Percentiles rank a stretch among this genome's conserved stretches.
Conservation (phyloP, 257 asterid species). For the Penstemon newberryi region DNA sequence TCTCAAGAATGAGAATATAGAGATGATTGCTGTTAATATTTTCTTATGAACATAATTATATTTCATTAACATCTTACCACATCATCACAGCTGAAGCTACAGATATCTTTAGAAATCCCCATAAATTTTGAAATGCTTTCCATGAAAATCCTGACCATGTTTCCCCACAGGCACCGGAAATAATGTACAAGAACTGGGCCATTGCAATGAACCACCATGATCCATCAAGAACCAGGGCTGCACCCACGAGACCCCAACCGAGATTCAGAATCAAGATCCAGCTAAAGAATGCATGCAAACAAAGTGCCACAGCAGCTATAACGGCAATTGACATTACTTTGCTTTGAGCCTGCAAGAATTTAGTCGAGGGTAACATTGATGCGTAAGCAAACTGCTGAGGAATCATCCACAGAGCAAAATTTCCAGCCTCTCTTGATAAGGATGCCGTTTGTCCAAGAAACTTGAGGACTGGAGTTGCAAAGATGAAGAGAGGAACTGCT, state of each 20-base stretch:
- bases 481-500: constrained; percentile 35
- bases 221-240: constrained; percentile 44
- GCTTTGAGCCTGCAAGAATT: constrained; percentile 51
- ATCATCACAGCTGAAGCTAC: constrained; percentile 57
- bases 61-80: constrained; percentile 35
- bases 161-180: constrained; percentile 48
- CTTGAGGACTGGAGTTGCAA: constrained; percentile 37
- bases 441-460: constrained; percentile 44
- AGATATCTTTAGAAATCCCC: constrained; percentile 48
- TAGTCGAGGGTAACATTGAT: constrained; percentile 40
- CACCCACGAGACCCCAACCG: constrained; percentile 48
- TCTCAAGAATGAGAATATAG: neutral
- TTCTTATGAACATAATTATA: neutral
- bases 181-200: constrained; percentile 44
- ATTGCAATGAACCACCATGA: constrained; percentile 60
- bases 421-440: constrained; percentile 44
- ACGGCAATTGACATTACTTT: constrained; percentile 54
- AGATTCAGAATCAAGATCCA: constrained; percentile 51
- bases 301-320: constrained; percentile 39
- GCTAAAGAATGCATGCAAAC: constrained; percentile 39
- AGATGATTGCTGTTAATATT: neutral
- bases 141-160: constrained; percentile 55
- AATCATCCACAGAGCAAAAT: constrained; percentile 45
- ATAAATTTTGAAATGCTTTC: constrained; percentile 45
- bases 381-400: constrained; percentile 59